Base-by-base conservation (phyloP, 805 yeast species). In the Kodamaea restingae region DNA sequence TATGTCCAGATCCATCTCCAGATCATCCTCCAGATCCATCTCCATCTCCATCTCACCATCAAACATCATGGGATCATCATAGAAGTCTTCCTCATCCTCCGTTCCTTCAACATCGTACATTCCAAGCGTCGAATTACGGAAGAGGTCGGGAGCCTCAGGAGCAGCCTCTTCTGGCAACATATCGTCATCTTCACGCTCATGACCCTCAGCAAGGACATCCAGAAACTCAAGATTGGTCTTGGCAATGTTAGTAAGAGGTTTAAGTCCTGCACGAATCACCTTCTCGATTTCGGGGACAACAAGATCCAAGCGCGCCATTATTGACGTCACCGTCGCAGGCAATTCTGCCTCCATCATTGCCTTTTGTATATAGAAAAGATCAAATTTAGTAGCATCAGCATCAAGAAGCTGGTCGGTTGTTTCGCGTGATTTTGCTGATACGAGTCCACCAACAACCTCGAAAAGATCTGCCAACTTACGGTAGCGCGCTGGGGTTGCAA, bases 101-200 rank as follows among this genome's bases (percentile, higher is more conserved):
- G 76, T 76, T 46, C 78, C 83, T 37, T 82, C 93, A 28, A 85
- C 81, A 50, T 91, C 97, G 56, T 84, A 91, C 95, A 91, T 90
- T 1, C 96, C 97, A 29, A 91, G 68, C 0, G 97, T 86, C 0
- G 97, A 90, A 55, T 93, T 90, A 28, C 83, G 70, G 60, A 91
- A 80, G 52, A 90, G 67, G 56, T 90, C 90, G 0, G 95, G 88
- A 0, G 88, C 77, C 38, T 84, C 95, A 20, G 69, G 64, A 26
- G 81, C 87, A 18, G 74, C 78, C n/a, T 78, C 54, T 5, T 58
- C 52, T 10, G 56, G 65, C 9, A 61, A 69, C 15, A 63, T 69
- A 17, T 71, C 77, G 20, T 63, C 65, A 12, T 81, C 91, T 22
- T 76, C 81, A 31, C 71, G 76, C 4, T 17, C 11, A 30, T 30